Percentiles rank a stretch among this genome's conserved stretches.
Evolutionary conservation across 2,329 filamentous ascomycete genomes (phyloP).

Genomic region (Neoscytalidium dimidiatum): DNA sequence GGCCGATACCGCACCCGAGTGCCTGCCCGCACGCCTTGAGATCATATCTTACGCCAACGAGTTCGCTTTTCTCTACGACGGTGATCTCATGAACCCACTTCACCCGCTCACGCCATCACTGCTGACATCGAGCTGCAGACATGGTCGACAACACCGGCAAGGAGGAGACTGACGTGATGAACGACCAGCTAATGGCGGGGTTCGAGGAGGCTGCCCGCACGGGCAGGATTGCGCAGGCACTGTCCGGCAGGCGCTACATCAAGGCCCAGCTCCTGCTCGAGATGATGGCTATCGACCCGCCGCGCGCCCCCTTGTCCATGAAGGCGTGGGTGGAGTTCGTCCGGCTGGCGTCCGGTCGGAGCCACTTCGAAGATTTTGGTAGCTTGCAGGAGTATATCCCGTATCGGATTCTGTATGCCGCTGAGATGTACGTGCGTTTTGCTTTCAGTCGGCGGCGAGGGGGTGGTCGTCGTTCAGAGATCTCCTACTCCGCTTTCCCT

Average conservation of each 20-base stretch:
- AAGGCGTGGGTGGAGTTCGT: slow-evolving; percentile 26
- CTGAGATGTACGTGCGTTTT: slow-evolving; percentile 23
- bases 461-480: too few species aligned
- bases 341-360: slow-evolving; percentile 16
- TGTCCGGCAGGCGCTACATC: slow-evolving; percentile 17
- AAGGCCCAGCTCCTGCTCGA: slow-evolving; percentile 22
- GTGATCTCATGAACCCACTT: slow-evolving; percentile 23
- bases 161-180: slow-evolving; percentile 22
- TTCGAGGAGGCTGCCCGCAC: slow-evolving; percentile 21
- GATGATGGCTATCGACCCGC: slow-evolving; percentile 26
- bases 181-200: slow-evolving; percentile 25
- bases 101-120: neutral
- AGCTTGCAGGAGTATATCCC: slow-evolving; percentile 27
- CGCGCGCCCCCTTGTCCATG: slow-evolving; percentile 22
- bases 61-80: slow-evolving; percentile 45
- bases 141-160: neutral
- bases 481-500: too few species aligned
- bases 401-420: slow-evolving; percentile 22
- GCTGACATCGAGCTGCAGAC: neutral
- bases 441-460: too few species aligned
- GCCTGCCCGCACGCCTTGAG: slow-evolving; percentile 42
- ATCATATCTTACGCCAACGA: slow-evolving; percentile 44
- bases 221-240: neutral
- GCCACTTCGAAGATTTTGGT: slow-evolving; percentile 10
- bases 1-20: slow-evolving; percentile 38